Evolutionary conservation across 805 yeast genomes (phyloP).

Genomic region (Lachancea lanzarotensis): DNA sequence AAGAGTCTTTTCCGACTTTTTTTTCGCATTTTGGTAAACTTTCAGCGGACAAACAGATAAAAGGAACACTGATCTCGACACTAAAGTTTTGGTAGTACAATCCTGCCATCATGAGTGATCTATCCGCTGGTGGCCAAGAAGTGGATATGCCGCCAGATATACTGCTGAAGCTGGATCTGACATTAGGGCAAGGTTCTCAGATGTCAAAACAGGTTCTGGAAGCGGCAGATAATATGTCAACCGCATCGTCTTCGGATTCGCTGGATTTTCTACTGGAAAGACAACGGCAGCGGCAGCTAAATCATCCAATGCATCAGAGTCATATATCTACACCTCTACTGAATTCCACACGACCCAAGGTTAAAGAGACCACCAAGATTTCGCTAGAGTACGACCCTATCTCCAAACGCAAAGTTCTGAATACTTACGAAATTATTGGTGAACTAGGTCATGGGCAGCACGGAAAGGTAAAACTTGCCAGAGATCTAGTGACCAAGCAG

Average conservation of each 20-base stretch:
- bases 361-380: slow-evolving; percentile 78
- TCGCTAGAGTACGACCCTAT: slow-evolving; percentile 85
- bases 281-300: slow-evolving; percentile 36
- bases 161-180: slow-evolving; percentile 17
- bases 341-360: slow-evolving; percentile 32
- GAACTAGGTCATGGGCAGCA: slow-evolving; percentile 97
- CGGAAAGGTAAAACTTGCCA: slow-evolving; percentile 93
- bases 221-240: slow-evolving; percentile 13
- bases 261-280: slow-evolving; percentile 35
- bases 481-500: slow-evolving; percentile 54
- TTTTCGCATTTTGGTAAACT: background rate
- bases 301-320: slow-evolving; percentile 38
- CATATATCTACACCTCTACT: slow-evolving; percentile 23
- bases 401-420: slow-evolving; percentile 70
- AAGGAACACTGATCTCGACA: background rate
- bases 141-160: slow-evolving; percentile 26
- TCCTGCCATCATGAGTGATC: too few species aligned
- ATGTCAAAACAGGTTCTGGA: background rate
- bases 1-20: background rate
- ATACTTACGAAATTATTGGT: slow-evolving; percentile 79
- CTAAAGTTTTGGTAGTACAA: too few species aligned
- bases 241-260: slow-evolving; percentile 34
- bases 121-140: slow-evolving; percentile 13
- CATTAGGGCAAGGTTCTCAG: slow-evolving; percentile 3
- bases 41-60: background rate